Percentiles rank a stretch among this genome's conserved stretches.
These are phyloP conservation scores for Roridomyces roridus DNA, from an alignment of 768 basidiomycete species.

Conservation along the genomic window DNA sequence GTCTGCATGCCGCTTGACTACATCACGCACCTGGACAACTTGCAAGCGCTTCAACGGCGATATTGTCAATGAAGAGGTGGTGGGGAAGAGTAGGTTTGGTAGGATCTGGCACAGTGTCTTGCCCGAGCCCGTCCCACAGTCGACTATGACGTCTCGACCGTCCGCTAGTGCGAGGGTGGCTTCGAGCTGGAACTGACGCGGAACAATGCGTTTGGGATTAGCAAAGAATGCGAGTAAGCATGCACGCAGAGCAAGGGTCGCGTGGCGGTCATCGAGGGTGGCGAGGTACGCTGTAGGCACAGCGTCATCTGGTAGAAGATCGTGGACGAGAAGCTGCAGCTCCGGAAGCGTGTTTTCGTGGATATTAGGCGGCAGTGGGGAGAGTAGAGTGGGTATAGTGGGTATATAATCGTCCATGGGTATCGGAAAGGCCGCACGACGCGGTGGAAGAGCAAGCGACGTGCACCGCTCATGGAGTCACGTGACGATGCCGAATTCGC, in stretches of 20 bases:
- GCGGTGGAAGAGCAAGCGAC: too few relatives aligned
- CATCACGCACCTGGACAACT: constrained; percentile 12
- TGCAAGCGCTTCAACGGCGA: constrained; percentile 23
- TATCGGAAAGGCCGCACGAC: too few relatives aligned
- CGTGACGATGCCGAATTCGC: too few relatives aligned
- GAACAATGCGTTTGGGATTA: constrained; percentile 21
- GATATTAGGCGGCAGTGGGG: not conserved
- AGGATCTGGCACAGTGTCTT: constrained; percentile 37
- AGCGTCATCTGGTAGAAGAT: not conserved
- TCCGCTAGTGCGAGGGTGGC: constrained; percentile 23
- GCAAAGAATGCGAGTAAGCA: constrained; percentile 10
- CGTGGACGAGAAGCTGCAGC: not conserved
- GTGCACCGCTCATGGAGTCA: too few relatives aligned
- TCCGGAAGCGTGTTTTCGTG: not conserved
- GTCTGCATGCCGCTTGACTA: too few relatives aligned
- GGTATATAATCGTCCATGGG: too few relatives aligned
- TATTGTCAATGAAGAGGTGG: constrained; percentile 10
- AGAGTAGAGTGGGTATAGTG: not conserved
- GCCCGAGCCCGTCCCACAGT: constrained; percentile 33
- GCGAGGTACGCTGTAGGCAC: constrained; percentile 3
- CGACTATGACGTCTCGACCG: constrained; percentile 26
- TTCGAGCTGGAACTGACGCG: constrained; percentile 31
- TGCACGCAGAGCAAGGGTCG: not conserved
- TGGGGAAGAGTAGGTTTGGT: constrained; percentile 26
- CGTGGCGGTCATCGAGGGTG: not conserved